Evolutionary conservation across 2,329 filamentous ascomycete species (phyloP).

Genomic region (Mycocentrospora acerina): DNA sequence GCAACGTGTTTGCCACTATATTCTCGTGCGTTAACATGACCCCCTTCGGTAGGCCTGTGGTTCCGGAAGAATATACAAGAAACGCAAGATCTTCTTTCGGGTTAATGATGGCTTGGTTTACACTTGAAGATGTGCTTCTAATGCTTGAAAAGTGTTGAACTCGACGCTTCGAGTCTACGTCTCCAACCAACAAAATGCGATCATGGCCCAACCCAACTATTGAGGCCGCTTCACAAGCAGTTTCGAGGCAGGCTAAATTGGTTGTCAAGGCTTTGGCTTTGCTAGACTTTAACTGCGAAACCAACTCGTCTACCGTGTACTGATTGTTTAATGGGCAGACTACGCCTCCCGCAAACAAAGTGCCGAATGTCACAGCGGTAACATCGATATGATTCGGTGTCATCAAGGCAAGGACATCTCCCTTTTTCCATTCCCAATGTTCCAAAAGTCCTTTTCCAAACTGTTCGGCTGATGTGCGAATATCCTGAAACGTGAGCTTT

Average conservation of each 20-base stretch:
- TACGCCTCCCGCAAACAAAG: constrained; percentile 19
- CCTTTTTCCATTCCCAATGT: constrained; percentile 5
- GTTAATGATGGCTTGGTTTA: constrained; percentile 1
- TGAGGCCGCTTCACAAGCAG: no score
- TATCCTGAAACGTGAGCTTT: no score
- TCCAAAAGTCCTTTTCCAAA: not conserved
- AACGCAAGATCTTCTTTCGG: constrained; percentile 10
- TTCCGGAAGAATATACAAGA: no score
- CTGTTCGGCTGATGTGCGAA: no score
- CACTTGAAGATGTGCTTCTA: not conserved
- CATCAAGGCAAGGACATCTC: constrained; percentile 22
- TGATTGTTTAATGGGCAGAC: constrained; percentile 19
- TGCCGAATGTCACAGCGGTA: constrained; percentile 11
- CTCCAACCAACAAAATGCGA: constrained; percentile 6
- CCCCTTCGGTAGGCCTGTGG: constrained; percentile 47
- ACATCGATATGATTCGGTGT: constrained; percentile 4
- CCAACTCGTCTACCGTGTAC: constrained; percentile 19
- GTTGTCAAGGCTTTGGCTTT: constrained; percentile 11
- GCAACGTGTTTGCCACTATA: constrained; percentile 41
- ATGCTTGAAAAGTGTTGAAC: constrained; percentile 1
- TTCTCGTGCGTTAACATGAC: constrained; percentile 46
- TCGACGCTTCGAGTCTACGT: constrained; percentile 1
- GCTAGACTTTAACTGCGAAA: constrained; percentile 6
- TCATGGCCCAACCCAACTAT: no score
- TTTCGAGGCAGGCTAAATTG: constrained; percentile 3